Evolutionary conservation across 2,329 filamentous ascomycete genomes (phyloP), one percentile per base, ranked within the genome.

Genomic region (Capronia epimyces): DNA sequence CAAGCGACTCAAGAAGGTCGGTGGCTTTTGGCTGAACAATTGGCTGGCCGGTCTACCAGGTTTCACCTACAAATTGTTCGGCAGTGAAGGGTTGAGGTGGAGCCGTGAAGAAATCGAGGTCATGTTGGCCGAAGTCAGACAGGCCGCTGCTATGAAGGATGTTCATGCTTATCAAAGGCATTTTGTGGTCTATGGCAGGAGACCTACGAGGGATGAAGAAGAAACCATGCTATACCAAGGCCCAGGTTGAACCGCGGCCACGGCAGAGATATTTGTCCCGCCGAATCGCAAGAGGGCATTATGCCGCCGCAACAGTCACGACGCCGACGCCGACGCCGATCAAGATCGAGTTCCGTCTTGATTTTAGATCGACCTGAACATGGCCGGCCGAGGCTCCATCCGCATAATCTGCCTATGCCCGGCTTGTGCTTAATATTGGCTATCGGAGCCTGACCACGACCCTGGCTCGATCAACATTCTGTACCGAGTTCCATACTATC

Each of bases 1-100:
- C 49, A 66, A 69, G 8, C 67, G 69, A 12, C 60, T 73, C 29
- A 76, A 72, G 50, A 62, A 70, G 40, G 66, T 78, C 13, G 77
- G 77, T n/a, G 64, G 66, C 6, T 78, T 72, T 67, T 75, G 67
- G 57, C 67, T 74, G 52, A 65, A 63, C 27, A 76, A 76, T 52
- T 68, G 74, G 64, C 64, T 74, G 27, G 66, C 68, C 37, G 70
- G 67, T 2, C 46, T 73, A 15, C 65, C 68, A 2, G 71, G 69
- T 15, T 72, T 70, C 63, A 69, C 69, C 10, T 71, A 73, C 53
- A 72, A 71, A 43, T 65, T 71, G 0, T 67, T 74, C 47, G 55
- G 60, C 21, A 39, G 46, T 15, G 61, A 66, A 21, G 62, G 65
- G 4, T 58, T 75, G 29, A 69, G 69, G 1, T 73, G 69, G 71